Evolutionary conservation across 1,284 basidiomycete genomes (phyloP).

Genomic region (Porodaedalea pini): DNA sequence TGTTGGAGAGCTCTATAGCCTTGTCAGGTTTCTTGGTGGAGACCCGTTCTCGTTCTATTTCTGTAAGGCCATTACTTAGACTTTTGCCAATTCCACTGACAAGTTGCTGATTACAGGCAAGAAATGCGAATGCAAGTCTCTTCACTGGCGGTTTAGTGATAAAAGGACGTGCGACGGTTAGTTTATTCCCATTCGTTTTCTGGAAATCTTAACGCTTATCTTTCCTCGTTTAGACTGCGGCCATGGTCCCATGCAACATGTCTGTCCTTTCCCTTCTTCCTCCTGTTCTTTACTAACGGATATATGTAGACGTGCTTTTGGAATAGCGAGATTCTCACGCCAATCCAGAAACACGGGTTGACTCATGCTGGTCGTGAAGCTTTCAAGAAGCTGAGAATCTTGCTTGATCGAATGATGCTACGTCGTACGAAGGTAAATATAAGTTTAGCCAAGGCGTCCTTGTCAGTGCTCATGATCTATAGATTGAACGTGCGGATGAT

Average conservation of each 20-base stretch:
- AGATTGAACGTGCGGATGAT: slow-evolving; percentile 95
- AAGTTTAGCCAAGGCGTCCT: not conserved
- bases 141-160: slow-evolving; percentile 89
- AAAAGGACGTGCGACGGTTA: slow-evolving; percentile 81
- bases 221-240: slow-evolving; percentile 61
- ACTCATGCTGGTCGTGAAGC: slow-evolving; percentile 71
- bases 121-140: slow-evolving; percentile 79
- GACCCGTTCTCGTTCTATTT: slow-evolving; percentile 93
- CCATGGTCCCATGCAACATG: slow-evolving; percentile 93
- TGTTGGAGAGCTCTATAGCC: slow-evolving; percentile 96
- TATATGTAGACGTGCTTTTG: slow-evolving; percentile 70
- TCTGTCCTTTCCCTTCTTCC: slow-evolving; percentile 34
- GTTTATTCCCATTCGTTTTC: slow-evolving; percentile 22
- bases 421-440: slow-evolving; percentile 69
- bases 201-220: not conserved
- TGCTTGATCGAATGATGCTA: slow-evolving; percentile 96
- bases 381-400: slow-evolving; percentile 86
- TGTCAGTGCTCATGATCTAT: not conserved
- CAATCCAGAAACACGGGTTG: slow-evolving; percentile 85
- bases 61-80: slow-evolving; percentile 53
- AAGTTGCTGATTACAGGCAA: slow-evolving; percentile 54
- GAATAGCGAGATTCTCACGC: slow-evolving; percentile 93
- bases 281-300: not conserved
- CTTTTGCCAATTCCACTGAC: slow-evolving; percentile 16
- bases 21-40: slow-evolving; percentile 88